Percentiles rank a stretch among this genome's conserved stretches.
Evolutionary conservation across 169 alveolate genomes (phyloP).

Genomic region (Cryptosporidium felis): DNA sequence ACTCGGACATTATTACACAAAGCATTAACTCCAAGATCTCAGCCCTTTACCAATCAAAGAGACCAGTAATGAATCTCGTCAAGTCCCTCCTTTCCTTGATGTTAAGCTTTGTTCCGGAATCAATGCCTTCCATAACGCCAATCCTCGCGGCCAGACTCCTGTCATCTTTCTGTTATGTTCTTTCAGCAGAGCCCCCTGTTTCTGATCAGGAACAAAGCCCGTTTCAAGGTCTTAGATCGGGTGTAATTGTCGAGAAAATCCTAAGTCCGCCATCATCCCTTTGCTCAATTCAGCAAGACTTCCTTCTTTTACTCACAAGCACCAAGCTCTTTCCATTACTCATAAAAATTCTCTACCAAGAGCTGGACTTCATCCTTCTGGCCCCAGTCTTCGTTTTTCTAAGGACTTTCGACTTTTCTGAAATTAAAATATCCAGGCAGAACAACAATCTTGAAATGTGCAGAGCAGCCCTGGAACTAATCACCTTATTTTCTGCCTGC

Average conservation of each 20-base stretch:
- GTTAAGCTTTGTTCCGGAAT: constrained; percentile 8
- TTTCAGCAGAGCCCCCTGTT: constrained; percentile 6
- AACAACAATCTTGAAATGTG: constrained; percentile 1
- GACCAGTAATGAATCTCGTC: constrained; percentile 32
- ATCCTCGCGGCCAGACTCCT: constrained; percentile 35
- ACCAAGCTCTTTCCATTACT: constrained; percentile 33
- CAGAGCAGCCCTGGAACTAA: constrained; percentile 22
- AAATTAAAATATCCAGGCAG: not conserved
- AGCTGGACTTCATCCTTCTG: constrained; percentile 43
- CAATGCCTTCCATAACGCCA: constrained; percentile 19
- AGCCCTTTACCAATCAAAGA: not conserved
- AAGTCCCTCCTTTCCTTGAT: constrained; percentile 20
- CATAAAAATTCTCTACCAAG: constrained; percentile 21
- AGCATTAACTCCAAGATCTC: not conserved
- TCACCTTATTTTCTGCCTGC: constrained; percentile 23
- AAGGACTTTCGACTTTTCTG: not conserved
- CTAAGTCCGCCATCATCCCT: constrained; percentile 48
- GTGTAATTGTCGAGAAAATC: constrained; percentile 20
- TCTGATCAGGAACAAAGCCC: not conserved
- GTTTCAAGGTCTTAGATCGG: not conserved
- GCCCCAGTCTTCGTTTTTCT: constrained; percentile 51
- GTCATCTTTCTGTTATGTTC: constrained; percentile 43
- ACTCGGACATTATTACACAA: constrained; percentile 32
- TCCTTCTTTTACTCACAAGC: constrained; percentile 38
- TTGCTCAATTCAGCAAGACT: constrained; percentile 39